Conservation (phyloP, 164 flowering plant species). For the Umbellularia californica region DNA sequence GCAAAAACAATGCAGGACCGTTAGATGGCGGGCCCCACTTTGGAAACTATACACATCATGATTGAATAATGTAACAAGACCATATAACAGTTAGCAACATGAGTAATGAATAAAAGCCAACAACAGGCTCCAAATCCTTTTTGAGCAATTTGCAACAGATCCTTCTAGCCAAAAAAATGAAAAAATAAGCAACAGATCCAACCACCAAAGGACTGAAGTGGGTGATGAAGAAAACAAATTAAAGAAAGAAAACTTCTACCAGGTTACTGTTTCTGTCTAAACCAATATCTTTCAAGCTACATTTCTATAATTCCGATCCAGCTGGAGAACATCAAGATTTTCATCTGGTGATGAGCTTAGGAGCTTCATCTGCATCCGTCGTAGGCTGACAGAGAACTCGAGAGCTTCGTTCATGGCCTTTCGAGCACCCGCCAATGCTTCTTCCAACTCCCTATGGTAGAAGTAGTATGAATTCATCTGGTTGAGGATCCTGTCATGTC, state of each 20-base stretch:
- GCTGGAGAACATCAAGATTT: conserved; percentile 6
- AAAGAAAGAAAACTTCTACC: background rate
- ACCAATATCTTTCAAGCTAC: background rate
- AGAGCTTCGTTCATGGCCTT: conserved; percentile 45
- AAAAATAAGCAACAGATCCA: background rate
- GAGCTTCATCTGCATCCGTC: conserved; percentile 39
- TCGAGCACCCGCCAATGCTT: conserved; percentile 38
- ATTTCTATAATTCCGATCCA: background rate
- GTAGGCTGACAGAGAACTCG: conserved; percentile 31
- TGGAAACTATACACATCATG: no score
- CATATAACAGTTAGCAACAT: no score
- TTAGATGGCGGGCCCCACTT: no score
- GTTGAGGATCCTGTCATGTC: conserved; percentile 47
- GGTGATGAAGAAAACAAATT: background rate
- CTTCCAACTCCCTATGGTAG: conserved; percentile 28
- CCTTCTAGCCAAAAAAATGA: background rate
- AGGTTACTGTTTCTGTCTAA: background rate
- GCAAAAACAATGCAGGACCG: no score
- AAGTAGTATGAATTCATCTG: conserved; percentile 41
- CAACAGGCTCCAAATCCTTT: no score
- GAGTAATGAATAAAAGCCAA: no score
- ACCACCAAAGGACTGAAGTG: no score
- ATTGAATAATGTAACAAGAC: no score
- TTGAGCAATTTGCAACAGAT: background rate
- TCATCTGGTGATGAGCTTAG: conserved; percentile 27